These are phyloP conservation scores for Copromyces sp. DNA, from an alignment of 495 filamentous ascomycete genomes.

Conservation along the genomic window DNA sequence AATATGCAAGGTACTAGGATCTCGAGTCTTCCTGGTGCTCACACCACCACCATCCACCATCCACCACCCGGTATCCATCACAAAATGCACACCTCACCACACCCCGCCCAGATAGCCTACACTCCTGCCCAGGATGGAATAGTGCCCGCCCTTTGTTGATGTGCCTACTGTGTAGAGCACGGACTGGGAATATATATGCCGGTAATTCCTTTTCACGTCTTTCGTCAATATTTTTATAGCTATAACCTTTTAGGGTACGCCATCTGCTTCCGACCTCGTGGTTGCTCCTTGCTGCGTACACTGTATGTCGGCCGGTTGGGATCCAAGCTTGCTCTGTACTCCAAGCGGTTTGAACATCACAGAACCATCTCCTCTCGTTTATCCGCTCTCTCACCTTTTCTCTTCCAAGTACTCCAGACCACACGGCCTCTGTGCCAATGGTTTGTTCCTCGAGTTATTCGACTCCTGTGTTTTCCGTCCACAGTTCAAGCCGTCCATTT, in stretches of 20 bases:
- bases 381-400: not conserved
- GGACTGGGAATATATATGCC: constrained; percentile 17
- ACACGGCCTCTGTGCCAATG: not conserved
- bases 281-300: not conserved
- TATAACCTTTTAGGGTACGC: constrained; percentile 7
- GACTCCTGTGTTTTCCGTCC: not conserved
- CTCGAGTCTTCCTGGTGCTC: not conserved
- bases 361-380: not conserved
- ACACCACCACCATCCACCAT: not conserved
- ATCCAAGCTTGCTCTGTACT: not conserved
- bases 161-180: constrained; percentile 4
- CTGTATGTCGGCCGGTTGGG: not conserved
- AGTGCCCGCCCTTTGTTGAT: not conserved
- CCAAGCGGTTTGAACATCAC: not conserved
- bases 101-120: not conserved
- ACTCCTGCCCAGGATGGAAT: not conserved
- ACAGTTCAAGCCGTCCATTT: not conserved
- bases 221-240: constrained; percentile 6
- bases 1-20: not conserved
- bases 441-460: not conserved
- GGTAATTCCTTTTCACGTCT: constrained; percentile 6
- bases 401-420: not conserved
- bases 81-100: not conserved
- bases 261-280: constrained; percentile 5
- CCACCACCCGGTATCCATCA: not conserved